Conservation (phyloP, 208 protist genomes). For the Trypanosoma theileri region DNA sequence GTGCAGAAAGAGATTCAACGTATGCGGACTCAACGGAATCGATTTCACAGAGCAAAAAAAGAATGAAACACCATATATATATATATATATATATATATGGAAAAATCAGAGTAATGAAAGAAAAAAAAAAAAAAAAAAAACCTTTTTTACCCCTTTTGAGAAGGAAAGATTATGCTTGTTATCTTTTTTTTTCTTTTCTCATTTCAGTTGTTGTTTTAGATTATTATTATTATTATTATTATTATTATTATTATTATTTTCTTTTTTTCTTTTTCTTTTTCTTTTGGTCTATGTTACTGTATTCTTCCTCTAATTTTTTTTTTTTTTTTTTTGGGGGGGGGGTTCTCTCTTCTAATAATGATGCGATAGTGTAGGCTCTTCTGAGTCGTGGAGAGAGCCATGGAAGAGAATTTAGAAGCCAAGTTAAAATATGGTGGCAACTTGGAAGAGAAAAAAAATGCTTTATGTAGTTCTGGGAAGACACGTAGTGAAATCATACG, state of each 20-base stretch:
- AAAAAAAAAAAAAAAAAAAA: background rate
- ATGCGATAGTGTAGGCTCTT: no score
- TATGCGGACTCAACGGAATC: slow-evolving; percentile 40
- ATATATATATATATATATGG: background rate
- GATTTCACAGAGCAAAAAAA: slow-evolving; percentile 50
- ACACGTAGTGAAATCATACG: no score
- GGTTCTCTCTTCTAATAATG: background rate
- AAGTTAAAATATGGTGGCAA: no score
- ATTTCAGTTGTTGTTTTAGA: background rate
- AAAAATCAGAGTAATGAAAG: background rate
- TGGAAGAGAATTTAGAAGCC: no score
- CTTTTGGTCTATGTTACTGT: background rate
- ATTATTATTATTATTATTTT: background rate
- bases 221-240: no score
- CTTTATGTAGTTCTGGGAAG: no score
- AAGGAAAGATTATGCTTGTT: background rate
- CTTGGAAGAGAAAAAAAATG: no score
- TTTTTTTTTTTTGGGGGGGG: background rate
- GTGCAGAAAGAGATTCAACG: slow-evolving; percentile 55
- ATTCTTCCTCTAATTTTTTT: no score
- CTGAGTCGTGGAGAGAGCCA: no score
- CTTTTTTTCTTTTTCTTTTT: background rate
- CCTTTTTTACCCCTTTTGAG: background rate
- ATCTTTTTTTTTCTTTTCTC: background rate
- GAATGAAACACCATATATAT: slow-evolving; percentile 2